Base-by-base conservation (phyloP, 2,329 filamentous ascomycete species). In the Colletotrichum limetticola region DNA sequence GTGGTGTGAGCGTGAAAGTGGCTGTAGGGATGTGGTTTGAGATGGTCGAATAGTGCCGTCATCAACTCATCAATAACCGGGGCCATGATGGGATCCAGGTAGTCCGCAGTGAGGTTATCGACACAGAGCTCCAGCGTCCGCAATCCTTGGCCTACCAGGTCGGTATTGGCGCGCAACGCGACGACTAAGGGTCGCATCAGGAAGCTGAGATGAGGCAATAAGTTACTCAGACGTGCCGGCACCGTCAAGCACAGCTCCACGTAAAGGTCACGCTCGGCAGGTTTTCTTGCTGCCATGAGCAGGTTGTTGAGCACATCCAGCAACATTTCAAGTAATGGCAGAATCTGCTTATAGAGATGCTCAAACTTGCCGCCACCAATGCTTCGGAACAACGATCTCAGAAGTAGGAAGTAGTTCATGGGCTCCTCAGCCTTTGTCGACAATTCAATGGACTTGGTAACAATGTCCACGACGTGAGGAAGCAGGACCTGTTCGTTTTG, bases 1-100 rank as follows among this genome's bases (percentile, higher is more conserved):
- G 97, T 98, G 0, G 97, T 98, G 80, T 99, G 97, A 0, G 97
- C 94, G 79, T 98, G 96, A 82, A 98, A 98, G 82, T 99, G 97
- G 78, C 94, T 98, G 82, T 99, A 98, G 0, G 97, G 97, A 75
- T 95, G 93, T 8, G 97, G 97, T 78, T 93, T 94, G 55, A 99
- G 88, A 81, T 99, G 97, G 75, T 98, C 95, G 88, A 97, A 99
- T 1, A 99, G 87, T 1, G 96, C 96, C 59, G 95, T 97, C 97
- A 99, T 99, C 57, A 99, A 87, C 80, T 99, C 97, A 78, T 99
- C 96, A 82, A 99, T 98, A 30, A 98, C 97, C 0, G 97, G 97
- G 2, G 96, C 95, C 96, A 99, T 99, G 78, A 99, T 98, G 0
- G 97, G 97, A 78, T 99, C 97, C 16, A 99, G 86, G 79, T 99